Evolutionary conservation across 108 stramenopile genomes (phyloP), one percentile per base, ranked within the genome.

Genomic region (Nitzschia palea): DNA sequence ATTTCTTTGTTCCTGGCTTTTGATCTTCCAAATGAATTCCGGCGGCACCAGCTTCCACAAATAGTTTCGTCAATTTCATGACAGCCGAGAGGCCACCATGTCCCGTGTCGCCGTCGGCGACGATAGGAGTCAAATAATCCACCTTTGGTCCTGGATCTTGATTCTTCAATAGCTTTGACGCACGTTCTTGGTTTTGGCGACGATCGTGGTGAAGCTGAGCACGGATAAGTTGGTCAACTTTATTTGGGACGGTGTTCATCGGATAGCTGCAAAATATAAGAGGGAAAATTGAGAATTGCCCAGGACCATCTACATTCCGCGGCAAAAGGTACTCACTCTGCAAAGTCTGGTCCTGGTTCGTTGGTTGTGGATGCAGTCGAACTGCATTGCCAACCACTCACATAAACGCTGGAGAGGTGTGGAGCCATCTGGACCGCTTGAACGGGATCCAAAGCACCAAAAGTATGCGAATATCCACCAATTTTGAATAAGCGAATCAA

Each of bases 1-100:
- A 98, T 75, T 98, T 98, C 80, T 98, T 98, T 3, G 96, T 96
- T 58, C 97, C 97, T 8, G 97, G 94, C 59, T 91, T 94, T 74
- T 92, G 87, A 67, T 89, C 87, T 71, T 87, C 87, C 62, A 91
- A 81, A 64, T 89, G 93, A 45, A 89, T 74, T 26, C 85, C 96
- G 1, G 96, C 94, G 10, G 96, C 97, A 8, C 97, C 97, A 40
- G 91, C 89, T 77, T 98, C 96, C 26, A 97, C 85, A 62, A 97
- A 91, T 40, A 98, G 82, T 67, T 96, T 96, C 34, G 90, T 94
- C 5, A 97, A 76, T 68, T 98, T 97, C 96, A 97, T 97, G 35
- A 98, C 95, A 6, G 97, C 96, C 26, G 84, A 88, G 47, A 96
- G 73, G 25, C 97, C 91, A 59, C 87, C 87, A 58, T 91, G 87